These are phyloP conservation scores for Durusdinium trenchii DNA, from an alignment of 73 alveolate genomes.

Conservation along the genomic window DNA sequence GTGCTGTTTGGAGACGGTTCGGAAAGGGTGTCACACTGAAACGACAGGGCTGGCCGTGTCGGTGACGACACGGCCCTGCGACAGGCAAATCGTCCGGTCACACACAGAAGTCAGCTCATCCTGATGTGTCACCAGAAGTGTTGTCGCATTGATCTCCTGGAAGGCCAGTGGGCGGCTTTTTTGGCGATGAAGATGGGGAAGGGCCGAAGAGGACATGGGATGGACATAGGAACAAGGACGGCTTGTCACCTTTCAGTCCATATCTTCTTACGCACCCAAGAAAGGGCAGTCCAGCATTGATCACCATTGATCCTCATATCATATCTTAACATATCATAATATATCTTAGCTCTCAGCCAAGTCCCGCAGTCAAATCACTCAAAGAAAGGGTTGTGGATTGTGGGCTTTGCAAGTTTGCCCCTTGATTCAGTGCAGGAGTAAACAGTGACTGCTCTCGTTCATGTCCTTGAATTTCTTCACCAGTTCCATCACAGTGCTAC, in stretches of 20 bases:
- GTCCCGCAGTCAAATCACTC: no score
- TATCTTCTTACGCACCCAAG: neutral
- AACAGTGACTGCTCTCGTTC: neutral
- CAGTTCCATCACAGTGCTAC: conserved; percentile 45
- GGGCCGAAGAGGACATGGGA: neutral
- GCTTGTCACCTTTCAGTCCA: no score
- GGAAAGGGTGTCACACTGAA: neutral
- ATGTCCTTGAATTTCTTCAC: conserved; percentile 78
- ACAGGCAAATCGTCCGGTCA: conserved; percentile 85
- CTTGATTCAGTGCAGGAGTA: neutral
- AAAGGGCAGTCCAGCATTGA: neutral
- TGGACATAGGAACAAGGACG: no score
- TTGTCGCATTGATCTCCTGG: conserved; percentile 80
- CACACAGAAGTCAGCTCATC: conserved; percentile 74
- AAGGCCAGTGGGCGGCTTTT: neutral
- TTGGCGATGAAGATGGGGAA: neutral
- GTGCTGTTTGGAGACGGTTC: no score
- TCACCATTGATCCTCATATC: neutral
- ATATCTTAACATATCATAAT: neutral
- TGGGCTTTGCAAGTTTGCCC: no score
- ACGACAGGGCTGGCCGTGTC: neutral
- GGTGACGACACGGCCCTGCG: conserved; percentile 64
- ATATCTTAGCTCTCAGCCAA: neutral
- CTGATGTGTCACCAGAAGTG: conserved; percentile 85
- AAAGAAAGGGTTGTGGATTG: no score